Evolutionary conservation across 2,329 filamentous ascomycete species (phyloP), one percentile per base, ranked within the genome.

Genomic region (Colletotrichum camelliae): DNA sequence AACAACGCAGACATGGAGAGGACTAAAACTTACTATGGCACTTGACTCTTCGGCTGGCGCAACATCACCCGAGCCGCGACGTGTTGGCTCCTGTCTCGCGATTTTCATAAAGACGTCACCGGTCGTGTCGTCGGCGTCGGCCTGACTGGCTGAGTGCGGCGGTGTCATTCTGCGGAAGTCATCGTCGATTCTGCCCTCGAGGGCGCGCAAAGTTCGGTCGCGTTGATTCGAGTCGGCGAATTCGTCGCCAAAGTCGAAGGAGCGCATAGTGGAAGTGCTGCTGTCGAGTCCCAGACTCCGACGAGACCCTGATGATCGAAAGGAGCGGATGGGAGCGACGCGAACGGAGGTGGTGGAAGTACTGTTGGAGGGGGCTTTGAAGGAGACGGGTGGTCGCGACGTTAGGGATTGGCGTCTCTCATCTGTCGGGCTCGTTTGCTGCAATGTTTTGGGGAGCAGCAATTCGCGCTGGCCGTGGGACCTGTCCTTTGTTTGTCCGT

Each of bases 71-170:
- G 80, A 76, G 21, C 80, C 79, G 67, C 85, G 86, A 64, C 84
- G 86, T 18, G 82, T 79, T 16, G 86, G 78, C 77, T 91, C 90
- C 74, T 92, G 89, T 13, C 88, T 85, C 15, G 91, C 90, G 75
- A 92, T 92, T 70, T 86, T 88, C 75, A 92, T 86, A 77, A 92
- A 92, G 55, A 92, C 84, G 77, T 92, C 91, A 52, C 89, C 89
- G 5, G 87, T 77, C 9, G 75, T 89, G 77, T 91, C 90, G 70
- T 92, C 90, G 57, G 83, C 84, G 67, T 89, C 86, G 15, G 52
- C 80, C 12, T 79, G 73, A 80, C 81, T 61, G 16, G 83, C 83
- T 2, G 86, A 86, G 74, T 86, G 82, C 24, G 85, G 84, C 8
- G 86, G 85, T n/a, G 86, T 86, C 78, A 84, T 83, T 31, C 85